A percentile compares a stretch with the other conserved stretches of the same genome.
These are phyloP conservation scores for Kwoniella dejecticola DNA, from an alignment of 768 basidiomycete genomes.

Conservation along the genomic window DNA sequence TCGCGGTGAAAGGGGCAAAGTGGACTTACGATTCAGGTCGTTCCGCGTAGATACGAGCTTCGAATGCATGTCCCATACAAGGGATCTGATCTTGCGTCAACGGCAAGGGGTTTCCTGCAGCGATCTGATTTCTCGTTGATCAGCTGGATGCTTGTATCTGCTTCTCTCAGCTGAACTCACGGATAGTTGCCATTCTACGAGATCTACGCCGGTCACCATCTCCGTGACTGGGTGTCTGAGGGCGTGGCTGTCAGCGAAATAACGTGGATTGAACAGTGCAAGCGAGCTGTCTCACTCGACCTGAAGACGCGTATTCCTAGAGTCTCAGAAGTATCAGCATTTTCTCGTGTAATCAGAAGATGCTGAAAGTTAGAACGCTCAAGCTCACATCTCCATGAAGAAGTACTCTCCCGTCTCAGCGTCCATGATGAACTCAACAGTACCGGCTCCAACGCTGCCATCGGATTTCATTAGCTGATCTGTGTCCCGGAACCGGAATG, in stretches of 20 bases:
- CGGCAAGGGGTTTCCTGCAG: conserved; percentile 82
- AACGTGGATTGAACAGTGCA: background rate
- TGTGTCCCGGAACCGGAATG: no score
- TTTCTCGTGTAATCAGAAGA: background rate
- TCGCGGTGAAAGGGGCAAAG: no score
- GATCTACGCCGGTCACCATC: conserved; percentile 90
- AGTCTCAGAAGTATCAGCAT: background rate
- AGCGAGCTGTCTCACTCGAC: conserved; percentile 34
- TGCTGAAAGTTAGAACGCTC: background rate
- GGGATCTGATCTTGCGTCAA: conserved; percentile 75
- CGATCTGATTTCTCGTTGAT: conserved; percentile 61
- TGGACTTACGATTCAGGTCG: conserved; percentile 76
- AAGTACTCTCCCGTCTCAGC: conserved; percentile 83
- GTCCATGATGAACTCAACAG: conserved; percentile 85
- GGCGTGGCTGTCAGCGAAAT: background rate
- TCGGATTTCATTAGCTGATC: background rate
- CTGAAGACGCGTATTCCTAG: conserved; percentile 52
- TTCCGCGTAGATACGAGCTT: conserved; percentile 93
- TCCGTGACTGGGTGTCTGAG: conserved; percentile 79
- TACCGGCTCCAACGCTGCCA: conserved; percentile 33
- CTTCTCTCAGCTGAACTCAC: conserved; percentile 53
- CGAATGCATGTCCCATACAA: conserved; percentile 88
- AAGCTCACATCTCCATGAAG: conserved; percentile 88
- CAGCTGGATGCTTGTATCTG: background rate
- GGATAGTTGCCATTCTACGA: conserved; percentile 94